Evolutionary conservation across 1,284 basidiomycete species (phyloP).

Genomic region (Thelephora terrestris): DNA sequence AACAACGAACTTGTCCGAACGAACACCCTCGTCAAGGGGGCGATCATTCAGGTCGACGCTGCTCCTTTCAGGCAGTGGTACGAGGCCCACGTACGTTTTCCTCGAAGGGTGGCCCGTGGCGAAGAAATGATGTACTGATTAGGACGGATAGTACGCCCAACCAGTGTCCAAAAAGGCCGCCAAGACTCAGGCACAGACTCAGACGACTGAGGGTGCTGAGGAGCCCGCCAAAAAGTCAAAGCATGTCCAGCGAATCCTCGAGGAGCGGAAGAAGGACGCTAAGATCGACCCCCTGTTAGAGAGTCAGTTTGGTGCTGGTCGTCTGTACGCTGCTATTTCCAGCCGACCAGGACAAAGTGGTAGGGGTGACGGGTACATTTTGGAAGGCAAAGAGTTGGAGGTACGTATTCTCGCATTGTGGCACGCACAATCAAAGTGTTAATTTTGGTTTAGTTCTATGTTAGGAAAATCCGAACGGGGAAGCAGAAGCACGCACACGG

Average conservation of each 20-base stretch:
- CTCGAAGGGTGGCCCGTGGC: neutral
- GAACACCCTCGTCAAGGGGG: slow-evolving; percentile 93
- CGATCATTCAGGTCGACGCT: slow-evolving; percentile 93
- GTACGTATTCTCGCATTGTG: slow-evolving; percentile 31
- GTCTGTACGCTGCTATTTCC: slow-evolving; percentile 82
- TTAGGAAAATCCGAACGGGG: slow-evolving; percentile 83
- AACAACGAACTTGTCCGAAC: slow-evolving; percentile 99
- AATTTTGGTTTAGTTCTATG: slow-evolving; percentile 62
- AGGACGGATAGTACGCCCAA: slow-evolving; percentile 66
- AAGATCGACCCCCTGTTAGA: slow-evolving; percentile 88
- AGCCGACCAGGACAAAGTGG: slow-evolving; percentile 93
- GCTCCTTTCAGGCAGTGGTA: slow-evolving; percentile 98
- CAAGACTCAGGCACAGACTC: slow-evolving; percentile 39
- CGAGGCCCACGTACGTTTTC: slow-evolving; percentile 76
- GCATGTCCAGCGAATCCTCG: slow-evolving; percentile 77
- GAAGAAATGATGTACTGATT: neutral
- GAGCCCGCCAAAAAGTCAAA: slow-evolving; percentile 76
- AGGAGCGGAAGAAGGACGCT: slow-evolving; percentile 87
- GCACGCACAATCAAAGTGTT: slow-evolving; percentile 7
- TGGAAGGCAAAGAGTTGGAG: slow-evolving; percentile 96
- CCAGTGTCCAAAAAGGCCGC: slow-evolving; percentile 78
- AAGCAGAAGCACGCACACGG: slow-evolving; percentile 86
- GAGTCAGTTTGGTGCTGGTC: slow-evolving; percentile 77
- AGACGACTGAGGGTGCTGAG: slow-evolving; percentile 26
- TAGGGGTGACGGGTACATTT: slow-evolving; percentile 88